These are phyloP conservation scores for Francoa sonchifolia DNA, from an alignment of 441 rosid species.

Conservation along the genomic window DNA sequence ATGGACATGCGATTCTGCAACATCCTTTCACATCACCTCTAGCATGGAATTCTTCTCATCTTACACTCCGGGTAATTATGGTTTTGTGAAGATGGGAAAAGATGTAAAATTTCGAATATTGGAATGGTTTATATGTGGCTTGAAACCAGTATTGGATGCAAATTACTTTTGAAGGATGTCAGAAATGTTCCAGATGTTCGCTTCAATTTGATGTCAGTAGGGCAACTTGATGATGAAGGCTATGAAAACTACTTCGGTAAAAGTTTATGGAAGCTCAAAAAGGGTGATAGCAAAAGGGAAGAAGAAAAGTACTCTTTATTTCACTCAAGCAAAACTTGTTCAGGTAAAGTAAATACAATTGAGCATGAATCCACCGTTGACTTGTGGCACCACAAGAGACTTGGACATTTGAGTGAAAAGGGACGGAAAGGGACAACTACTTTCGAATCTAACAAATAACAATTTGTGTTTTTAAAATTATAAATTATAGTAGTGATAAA, in stretches of 20 bases:
- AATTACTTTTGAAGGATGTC: not conserved
- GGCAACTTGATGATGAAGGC: slow-evolving; percentile 4
- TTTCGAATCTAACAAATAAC: too few species aligned
- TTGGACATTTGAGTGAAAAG: slow-evolving; percentile 10
- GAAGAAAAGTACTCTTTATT: not conserved
- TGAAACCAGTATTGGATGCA: not conserved
- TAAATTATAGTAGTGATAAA: too few species aligned
- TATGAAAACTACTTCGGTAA: not conserved
- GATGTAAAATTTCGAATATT: not conserved
- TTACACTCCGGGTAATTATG: not conserved
- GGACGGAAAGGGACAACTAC: not conserved
- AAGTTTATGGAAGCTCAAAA: slow-evolving; percentile 8
- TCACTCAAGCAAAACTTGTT: not conserved
- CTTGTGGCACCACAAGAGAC: not conserved
- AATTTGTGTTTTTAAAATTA: too few species aligned
- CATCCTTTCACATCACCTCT: not conserved
- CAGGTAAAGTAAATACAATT: not conserved
- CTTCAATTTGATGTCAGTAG: not conserved
- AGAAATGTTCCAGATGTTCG: not conserved
- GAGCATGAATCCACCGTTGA: not conserved
- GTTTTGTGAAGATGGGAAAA: not conserved
- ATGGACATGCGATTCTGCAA: not conserved
- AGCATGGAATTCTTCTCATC: not conserved
- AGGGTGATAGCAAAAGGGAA: slow-evolving; percentile 4
- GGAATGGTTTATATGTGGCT: not conserved